These are phyloP conservation scores for Kregervanrija delftensis DNA, from an alignment of 805 yeast species.

Conservation along the genomic window DNA sequence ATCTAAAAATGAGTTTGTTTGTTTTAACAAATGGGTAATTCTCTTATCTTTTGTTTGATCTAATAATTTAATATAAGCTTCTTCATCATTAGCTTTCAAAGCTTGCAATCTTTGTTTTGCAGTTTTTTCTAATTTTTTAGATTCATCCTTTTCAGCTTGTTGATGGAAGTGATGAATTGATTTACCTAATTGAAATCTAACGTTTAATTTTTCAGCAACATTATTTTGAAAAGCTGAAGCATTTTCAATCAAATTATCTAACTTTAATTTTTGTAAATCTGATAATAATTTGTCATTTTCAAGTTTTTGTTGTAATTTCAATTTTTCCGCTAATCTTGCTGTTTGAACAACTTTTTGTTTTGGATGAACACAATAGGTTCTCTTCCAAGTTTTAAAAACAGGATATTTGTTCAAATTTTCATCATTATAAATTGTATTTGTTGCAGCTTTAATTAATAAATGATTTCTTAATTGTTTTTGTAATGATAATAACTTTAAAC, in stretches of 20 bases:
- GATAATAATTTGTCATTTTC: constrained; percentile 50
- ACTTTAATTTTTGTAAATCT: constrained; percentile 43
- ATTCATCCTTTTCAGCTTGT: constrained; percentile 65
- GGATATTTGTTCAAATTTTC: constrained; percentile 47
- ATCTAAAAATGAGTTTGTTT: constrained; percentile 72
- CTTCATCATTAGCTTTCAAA: constrained; percentile 81
- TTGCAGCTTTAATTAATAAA: constrained; percentile 33
- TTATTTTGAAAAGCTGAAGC: constrained; percentile 26
- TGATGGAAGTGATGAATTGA: constrained; percentile 43
- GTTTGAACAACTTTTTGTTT: constrained; percentile 70
- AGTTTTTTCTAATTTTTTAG: constrained; percentile 64
- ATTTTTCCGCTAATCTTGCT: constrained; percentile 65
- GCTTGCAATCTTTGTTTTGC: constrained; percentile 89
- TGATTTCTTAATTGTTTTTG: constrained; percentile 66
- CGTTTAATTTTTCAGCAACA: constrained; percentile 24
- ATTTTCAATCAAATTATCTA: constrained; percentile 31
- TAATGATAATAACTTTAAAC: constrained; percentile 55
- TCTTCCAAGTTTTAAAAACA: constrained; percentile 56
- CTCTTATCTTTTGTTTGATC: constrained; percentile 86
- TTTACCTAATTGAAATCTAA: constrained; percentile 26
- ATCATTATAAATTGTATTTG: constrained; percentile 44
- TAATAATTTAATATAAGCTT: constrained; percentile 73
- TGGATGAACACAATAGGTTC: constrained; percentile 61
- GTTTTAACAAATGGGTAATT: constrained; percentile 75
- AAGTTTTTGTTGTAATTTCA: constrained; percentile 62